Evolutionary conservation across 192 early-diverging fungal genomes (phyloP).

Genomic region (Coemansia sp.): DNA sequence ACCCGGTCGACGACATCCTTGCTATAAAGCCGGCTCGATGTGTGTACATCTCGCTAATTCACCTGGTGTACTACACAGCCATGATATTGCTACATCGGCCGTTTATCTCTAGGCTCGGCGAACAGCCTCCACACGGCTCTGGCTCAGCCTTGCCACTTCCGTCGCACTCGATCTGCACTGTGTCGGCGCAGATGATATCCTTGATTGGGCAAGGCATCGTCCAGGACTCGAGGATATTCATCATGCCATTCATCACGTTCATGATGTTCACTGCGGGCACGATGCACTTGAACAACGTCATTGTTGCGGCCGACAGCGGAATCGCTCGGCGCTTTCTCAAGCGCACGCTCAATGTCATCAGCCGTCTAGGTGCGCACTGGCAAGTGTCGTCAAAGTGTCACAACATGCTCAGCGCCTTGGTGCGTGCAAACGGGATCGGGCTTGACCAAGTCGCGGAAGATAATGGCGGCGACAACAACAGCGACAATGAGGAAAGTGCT

Average conservation of each 20-base stretch:
- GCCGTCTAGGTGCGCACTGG: conserved; percentile 55
- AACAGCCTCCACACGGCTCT: conserved; percentile 11
- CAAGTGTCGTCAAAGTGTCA: conserved; percentile 58
- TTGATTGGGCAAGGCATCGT: conserved; percentile 48
- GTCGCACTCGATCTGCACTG: conserved; percentile 55
- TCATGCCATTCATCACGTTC: conserved; percentile 58
- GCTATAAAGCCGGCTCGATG: conserved; percentile 39
- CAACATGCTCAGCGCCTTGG: conserved; percentile 54
- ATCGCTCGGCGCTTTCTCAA: conserved; percentile 56
- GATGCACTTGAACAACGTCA: conserved; percentile 57
- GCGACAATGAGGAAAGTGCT: conserved; percentile 22
- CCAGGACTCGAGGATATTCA: conserved; percentile 51
- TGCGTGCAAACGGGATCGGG: conserved; percentile 49
- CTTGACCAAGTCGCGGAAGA: conserved; percentile 38
- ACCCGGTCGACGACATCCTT: conserved; percentile 46
- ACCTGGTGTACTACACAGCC: conserved; percentile 56
- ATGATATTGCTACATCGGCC: conserved; percentile 58
- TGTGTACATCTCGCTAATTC: conserved; percentile 52
- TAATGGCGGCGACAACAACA: not conserved
- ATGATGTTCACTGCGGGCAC: conserved; percentile 58
- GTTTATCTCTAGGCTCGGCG: conserved; percentile 51
- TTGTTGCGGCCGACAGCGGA: conserved; percentile 53
- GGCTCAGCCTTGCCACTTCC: conserved; percentile 32
- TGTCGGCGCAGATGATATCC: conserved; percentile 58
- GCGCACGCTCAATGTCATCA: conserved; percentile 56